Conservation (phyloP, 495 filamentous ascomycete genomes). For the Viridothelium virens region DNA sequence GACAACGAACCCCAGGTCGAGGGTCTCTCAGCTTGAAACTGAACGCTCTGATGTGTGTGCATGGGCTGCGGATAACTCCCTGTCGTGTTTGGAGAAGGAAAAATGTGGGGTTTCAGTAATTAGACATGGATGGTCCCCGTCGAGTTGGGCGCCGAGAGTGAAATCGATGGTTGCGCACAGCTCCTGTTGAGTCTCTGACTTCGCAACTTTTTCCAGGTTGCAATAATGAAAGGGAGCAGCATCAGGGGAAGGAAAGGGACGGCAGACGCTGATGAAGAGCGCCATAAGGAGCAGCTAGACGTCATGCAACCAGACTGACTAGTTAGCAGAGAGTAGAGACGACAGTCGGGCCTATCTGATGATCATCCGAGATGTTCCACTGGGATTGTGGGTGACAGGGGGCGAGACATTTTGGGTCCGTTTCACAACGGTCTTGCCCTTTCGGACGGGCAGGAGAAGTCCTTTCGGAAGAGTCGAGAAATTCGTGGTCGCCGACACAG, state of each 20-base stretch:
- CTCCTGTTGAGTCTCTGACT: neutral
- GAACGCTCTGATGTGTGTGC: neutral
- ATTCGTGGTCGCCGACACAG: neutral
- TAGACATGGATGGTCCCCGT: slow-evolving; percentile 1
- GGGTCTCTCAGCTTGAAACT: neutral
- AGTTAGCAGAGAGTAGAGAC: neutral
- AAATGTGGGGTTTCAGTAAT: slow-evolving; percentile 4
- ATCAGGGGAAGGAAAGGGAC: neutral
- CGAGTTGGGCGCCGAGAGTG: neutral
- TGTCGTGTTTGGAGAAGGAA: neutral
- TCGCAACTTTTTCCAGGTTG: neutral
- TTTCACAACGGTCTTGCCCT: slow-evolving; percentile 8
- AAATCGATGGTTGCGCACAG: neutral
- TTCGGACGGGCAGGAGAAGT: neutral
- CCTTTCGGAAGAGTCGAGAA: neutral
- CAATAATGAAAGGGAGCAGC: neutral
- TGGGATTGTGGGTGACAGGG: neutral
- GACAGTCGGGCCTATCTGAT: neutral
- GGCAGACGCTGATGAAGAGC: neutral
- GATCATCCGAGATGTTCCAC: neutral
- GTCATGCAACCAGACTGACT: neutral
- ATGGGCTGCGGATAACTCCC: neutral
- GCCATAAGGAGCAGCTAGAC: neutral
- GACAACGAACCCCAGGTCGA: neutral
- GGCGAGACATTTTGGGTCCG: neutral